Evolutionary conservation across 139 green algal species (phyloP).

Genomic region (Pycnococcus provasolii): DNA sequence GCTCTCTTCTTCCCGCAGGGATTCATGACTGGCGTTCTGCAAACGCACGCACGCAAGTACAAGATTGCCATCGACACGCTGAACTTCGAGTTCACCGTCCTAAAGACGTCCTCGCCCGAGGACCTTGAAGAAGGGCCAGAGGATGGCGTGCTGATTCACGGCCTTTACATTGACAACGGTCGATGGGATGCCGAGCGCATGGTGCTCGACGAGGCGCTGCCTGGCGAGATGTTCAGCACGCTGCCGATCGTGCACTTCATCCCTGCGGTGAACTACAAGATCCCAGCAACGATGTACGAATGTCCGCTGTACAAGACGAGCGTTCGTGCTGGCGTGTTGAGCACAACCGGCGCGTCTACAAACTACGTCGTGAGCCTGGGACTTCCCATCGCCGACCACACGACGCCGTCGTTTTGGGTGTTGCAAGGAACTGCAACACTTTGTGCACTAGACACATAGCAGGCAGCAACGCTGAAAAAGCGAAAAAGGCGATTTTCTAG

Average conservation of each 20-base stretch:
- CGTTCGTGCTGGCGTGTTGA: slow-evolving; percentile 51
- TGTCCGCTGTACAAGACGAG: slow-evolving; percentile 71
- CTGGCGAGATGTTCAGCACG: slow-evolving; percentile 50
- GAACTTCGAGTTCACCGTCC: slow-evolving; percentile 51
- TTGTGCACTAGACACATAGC: slow-evolving; percentile 45
- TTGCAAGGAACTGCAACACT: slow-evolving; percentile 58
- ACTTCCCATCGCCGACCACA: slow-evolving; percentile 47
- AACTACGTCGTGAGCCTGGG: slow-evolving; percentile 60
- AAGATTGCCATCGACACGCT: slow-evolving; percentile 64
- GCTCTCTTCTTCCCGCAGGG: slow-evolving; percentile 71
- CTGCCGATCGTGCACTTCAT: slow-evolving; percentile 52
- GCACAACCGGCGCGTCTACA: slow-evolving; percentile 59
- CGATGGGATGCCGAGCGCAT: slow-evolving; percentile 39
- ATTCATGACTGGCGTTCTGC: slow-evolving; percentile 72
- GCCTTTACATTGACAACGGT: slow-evolving; percentile 60
- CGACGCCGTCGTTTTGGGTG: slow-evolving; percentile 46
- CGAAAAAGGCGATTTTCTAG: background rate
- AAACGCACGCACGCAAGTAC: slow-evolving; percentile 68
- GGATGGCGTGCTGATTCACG: slow-evolving; percentile 55
- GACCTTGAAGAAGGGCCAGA: slow-evolving; percentile 28
- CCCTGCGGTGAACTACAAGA: slow-evolving; percentile 12
- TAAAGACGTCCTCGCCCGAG: background rate
- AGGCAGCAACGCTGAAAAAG: background rate
- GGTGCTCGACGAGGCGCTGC: slow-evolving; percentile 40
- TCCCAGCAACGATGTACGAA: slow-evolving; percentile 40